A percentile compares a stretch with the other conserved stretches of the same genome.
These are phyloP conservation scores for Syncephalastrum racemosum DNA, from an alignment of 371 early-diverging fungal species.

Conservation along the genomic window DNA sequence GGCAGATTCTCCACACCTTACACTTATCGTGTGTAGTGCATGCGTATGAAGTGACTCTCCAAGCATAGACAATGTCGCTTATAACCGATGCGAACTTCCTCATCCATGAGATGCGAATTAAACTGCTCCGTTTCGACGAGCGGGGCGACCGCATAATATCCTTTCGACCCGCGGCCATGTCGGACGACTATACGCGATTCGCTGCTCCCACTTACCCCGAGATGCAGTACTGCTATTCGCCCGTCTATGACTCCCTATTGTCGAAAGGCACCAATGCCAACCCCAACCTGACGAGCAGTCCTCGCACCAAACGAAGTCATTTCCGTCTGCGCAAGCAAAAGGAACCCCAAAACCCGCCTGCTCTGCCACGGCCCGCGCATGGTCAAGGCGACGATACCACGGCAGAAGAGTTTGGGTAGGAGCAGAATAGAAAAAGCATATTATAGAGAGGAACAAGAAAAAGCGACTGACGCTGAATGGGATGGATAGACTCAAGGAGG, in stretches of 20 bases:
- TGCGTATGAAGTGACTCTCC: background rate
- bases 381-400: background rate
- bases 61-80: constrained; percentile 56
- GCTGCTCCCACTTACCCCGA: constrained; percentile 73
- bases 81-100: constrained; percentile 74
- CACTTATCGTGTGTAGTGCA: too few relatives aligned
- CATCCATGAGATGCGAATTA: constrained; percentile 78
- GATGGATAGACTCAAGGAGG: constrained; percentile 2
- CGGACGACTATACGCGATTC: constrained; percentile 76
- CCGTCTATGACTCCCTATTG: constrained; percentile 40
- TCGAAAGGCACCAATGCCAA: constrained; percentile 15
- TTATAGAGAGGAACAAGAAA: too few relatives aligned
- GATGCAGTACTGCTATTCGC: constrained; percentile 70
- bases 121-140: constrained; percentile 71
- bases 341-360: background rate
- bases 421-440: background rate
- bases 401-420: background rate
- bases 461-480: too few relatives aligned
- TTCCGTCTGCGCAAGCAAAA: constrained; percentile 24
- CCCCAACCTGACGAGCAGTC: constrained; percentile 17
- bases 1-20: too few relatives aligned
- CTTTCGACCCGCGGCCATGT: constrained; percentile 64
- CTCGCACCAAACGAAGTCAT: constrained; percentile 26
- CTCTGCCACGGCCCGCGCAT: too few relatives aligned
- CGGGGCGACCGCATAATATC: constrained; percentile 74